phyloP scores from a whole-genome alignment of 2,329 filamentous ascomycete species.

The Fusarium kyushuense region DNA sequence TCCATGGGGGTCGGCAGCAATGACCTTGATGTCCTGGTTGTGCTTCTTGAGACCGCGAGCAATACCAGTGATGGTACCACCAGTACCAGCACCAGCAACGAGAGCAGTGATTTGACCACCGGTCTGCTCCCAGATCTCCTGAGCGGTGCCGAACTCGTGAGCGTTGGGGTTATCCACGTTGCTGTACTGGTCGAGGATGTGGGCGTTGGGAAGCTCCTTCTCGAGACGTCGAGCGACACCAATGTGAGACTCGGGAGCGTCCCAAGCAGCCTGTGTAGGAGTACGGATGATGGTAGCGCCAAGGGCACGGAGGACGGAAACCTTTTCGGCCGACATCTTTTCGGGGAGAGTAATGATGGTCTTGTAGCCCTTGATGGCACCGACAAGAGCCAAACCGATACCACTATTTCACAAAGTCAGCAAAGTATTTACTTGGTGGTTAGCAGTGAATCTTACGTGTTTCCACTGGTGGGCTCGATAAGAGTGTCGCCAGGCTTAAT shows the following conservation, averaged over 20 bases:
- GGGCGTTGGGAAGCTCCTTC: constrained; percentile 95
- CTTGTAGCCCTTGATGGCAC: constrained; percentile 96
- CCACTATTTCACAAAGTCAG: constrained; percentile 61
- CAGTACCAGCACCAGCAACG: constrained; percentile 93
- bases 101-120: constrained; percentile 83
- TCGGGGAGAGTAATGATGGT: constrained; percentile 98
- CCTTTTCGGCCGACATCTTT: constrained; percentile 99
- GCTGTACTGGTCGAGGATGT: constrained; percentile 96
- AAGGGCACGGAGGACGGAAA: constrained; percentile 91
- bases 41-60: constrained; percentile 89
- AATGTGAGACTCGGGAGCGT: constrained; percentile 95
- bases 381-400: constrained; percentile 93
- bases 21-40: constrained; percentile 84
- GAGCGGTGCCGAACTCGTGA: constrained; percentile 92
- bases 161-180: constrained; percentile 93
- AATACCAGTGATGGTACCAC: constrained; percentile 93
- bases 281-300: constrained; percentile 98
- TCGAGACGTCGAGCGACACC: constrained; percentile 90
- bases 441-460: constrained; percentile 82
- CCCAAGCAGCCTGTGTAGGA: constrained; percentile 93
- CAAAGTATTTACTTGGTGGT: background rate
- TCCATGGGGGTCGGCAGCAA: constrained; percentile 92
- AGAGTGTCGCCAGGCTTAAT: constrained; percentile 98
- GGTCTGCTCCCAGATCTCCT: constrained; percentile 96
- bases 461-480: constrained; percentile 97